Evolutionary conservation across 768 basidiomycete species (phyloP), one percentile per base, ranked within the genome.

Genomic region (Dacryopinax spathularia): DNA sequence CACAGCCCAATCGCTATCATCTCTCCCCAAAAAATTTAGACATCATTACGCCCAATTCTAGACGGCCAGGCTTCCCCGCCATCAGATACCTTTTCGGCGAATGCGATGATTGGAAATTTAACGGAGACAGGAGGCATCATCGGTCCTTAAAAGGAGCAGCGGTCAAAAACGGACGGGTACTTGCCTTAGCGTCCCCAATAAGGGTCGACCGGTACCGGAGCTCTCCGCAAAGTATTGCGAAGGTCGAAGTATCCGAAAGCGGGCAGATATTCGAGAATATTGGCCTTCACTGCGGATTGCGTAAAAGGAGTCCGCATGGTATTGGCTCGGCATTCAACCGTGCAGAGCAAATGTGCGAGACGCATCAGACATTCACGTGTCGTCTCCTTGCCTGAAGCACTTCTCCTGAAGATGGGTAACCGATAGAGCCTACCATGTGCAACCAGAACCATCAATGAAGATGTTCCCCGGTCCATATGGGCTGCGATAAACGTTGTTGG

Each of bases 321-420:
- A 56, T 56, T 56, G 48, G 48, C 31, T 56, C 48, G 48, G 48
- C 48, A 15, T 13, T 15, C 25, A 27, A 27, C 48, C 48, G 25
- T 5, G 48, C 48, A 29, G 31, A 56, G 48, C 25, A 22, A 56
- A 29, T 56, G 48, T 9, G 10, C 6, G 12, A 25, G 29, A n/a
- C 29, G 48, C 48, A 22, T 56, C 29, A 22, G 48, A n/a, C 48
- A 56, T 56, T 56, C 48, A 56, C 48, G 48, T 56, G 48, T 29
- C 3, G 5, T 2, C 31, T 29, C 25, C 10, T 13, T 56, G 25
- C 48, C 20, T 10, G 20, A 56, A 56, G 31, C 48, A 31, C 25
- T 10, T 56, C n/a, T n/a, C 36, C n/a, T 56, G 48, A 3, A 56
- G 48, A 56, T 56, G 25, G n/a, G n/a, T n/a, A n/a, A n/a, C n/a